phyloP scores from a whole-genome alignment of 345 rosid species.

The Camelina sativa region DNA sequence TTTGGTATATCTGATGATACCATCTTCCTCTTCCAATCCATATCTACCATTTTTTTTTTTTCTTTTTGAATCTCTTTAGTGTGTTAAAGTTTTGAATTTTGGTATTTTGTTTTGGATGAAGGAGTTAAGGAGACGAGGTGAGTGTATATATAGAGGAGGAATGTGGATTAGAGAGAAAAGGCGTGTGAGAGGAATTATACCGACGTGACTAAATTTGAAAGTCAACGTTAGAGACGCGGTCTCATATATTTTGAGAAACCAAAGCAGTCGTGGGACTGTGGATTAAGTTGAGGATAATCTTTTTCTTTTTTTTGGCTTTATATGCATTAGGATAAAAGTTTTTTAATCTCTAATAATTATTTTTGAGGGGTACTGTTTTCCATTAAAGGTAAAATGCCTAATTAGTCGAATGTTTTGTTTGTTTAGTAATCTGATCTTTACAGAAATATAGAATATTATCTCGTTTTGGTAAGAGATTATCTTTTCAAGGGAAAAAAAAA shows the following conservation, averaged over 20 bases:
- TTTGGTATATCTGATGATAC: slow-evolving; percentile 47
- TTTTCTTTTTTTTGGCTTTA: slow-evolving; percentile 7
- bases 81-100: not conserved
- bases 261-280: slow-evolving; percentile 35
- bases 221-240: slow-evolving; percentile 41
- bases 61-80: not conserved
- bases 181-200: slow-evolving; percentile 44
- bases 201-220: slow-evolving; percentile 38
- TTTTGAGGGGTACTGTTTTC: slow-evolving; percentile 12
- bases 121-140: slow-evolving; percentile 21
- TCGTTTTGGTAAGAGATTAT: not conserved
- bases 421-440: not conserved
- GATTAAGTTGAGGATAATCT: slow-evolving; percentile 40
- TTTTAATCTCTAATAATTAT: slow-evolving; percentile 14
- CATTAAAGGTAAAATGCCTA: not conserved
- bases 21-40: slow-evolving; percentile 71
- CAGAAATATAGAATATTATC: not conserved
- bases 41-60: slow-evolving; percentile 63
- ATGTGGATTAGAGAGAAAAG: slow-evolving; percentile 16
- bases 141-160: slow-evolving; percentile 28
- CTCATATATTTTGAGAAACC: slow-evolving; percentile 1
- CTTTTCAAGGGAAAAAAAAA: no score
- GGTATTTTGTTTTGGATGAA: not conserved
- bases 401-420: not conserved
- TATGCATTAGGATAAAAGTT: not conserved